Evolutionary conservation across 1,284 basidiomycete species (phyloP), one percentile per base, ranked within the genome.

Genomic region (Kalmanozyma brasiliensis): DNA sequence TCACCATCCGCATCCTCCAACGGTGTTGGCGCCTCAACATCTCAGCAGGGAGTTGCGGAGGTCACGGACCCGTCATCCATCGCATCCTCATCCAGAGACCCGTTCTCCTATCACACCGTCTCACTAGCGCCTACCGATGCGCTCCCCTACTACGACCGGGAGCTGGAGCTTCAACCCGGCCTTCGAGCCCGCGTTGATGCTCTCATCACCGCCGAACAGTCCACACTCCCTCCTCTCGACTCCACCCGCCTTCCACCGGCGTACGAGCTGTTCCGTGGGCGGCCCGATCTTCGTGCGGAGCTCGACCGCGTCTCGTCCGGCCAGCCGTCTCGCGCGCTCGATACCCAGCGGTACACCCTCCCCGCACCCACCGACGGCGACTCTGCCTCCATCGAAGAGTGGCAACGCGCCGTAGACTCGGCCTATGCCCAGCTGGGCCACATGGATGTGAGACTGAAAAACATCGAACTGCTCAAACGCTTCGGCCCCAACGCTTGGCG

Each of bases 141-240:
- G 20, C 86, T 96, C 57, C 93, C 94, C 13, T 97, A 97, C 84
- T 94, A 92, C 78, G 94, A 98, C 84, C 90, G 92, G 80, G 93
- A 97, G 77, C 86, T 94, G 42, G 91, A 94, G 64, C 86, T 86
- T 52, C 87, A 88, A 61, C 90, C 91, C 3, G 83, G 87, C 56
- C 84, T 91, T 60, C 88, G 87, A 75, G 86, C 88, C 74, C 88
- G 88, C 74, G 91, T 93, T 13, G 88, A 90, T 58, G 85, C 85
- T 61, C 89, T 91, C 79, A 84, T 92, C 46, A 88, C 88, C 24
- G 85, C 86, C 19, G 88, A 91, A 79, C 86, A 87, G 40, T 88
- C 87, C 73, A 85, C 85, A 22, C 81, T 83, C 59, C 58, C 74
- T 9, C 73, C 78, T 19, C 78, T 82, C 24, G 90, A 75, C 87